Evolutionary conservation across 129 eudicot species (phyloP).

Genomic region (Cynara cardunculus): DNA sequence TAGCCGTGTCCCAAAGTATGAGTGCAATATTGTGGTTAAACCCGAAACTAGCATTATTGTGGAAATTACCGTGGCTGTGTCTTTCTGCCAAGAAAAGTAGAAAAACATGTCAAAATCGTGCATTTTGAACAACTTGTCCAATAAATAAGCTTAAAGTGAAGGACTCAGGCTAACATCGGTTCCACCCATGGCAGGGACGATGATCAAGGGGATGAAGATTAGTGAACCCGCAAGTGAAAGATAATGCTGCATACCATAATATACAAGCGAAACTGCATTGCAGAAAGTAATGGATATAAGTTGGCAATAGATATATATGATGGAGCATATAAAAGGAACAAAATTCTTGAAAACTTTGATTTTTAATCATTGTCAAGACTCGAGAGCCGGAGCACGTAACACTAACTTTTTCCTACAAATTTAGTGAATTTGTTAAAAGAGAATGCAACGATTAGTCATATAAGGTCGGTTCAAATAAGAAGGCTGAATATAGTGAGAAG

Average conservation of each 20-base stretch:
- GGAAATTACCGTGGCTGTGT: slow-evolving; percentile 81
- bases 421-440: neutral
- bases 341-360: neutral
- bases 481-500: no score
- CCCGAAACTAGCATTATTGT: slow-evolving; percentile 85
- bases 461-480: neutral
- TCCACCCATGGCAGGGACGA: slow-evolving; percentile 94
- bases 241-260: slow-evolving; percentile 86
- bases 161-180: slow-evolving; percentile 65
- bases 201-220: slow-evolving; percentile 67
- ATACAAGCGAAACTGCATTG: slow-evolving; percentile 60
- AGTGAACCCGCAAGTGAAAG: slow-evolving; percentile 86
- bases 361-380: neutral
- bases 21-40: slow-evolving; percentile 68
- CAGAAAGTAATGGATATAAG: neutral
- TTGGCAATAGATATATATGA: neutral
- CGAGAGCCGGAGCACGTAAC: no score
- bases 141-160: neutral
- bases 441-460: neutral
- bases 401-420: neutral
- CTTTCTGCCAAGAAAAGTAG: slow-evolving; percentile 52
- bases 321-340: neutral
- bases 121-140: neutral
- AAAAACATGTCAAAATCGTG: slow-evolving; percentile 1
- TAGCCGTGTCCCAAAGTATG: slow-evolving; percentile 87